phyloP scores from a whole-genome alignment of 176 grass and related monocot genomes.

The Alloteropsis semialata region DNA sequence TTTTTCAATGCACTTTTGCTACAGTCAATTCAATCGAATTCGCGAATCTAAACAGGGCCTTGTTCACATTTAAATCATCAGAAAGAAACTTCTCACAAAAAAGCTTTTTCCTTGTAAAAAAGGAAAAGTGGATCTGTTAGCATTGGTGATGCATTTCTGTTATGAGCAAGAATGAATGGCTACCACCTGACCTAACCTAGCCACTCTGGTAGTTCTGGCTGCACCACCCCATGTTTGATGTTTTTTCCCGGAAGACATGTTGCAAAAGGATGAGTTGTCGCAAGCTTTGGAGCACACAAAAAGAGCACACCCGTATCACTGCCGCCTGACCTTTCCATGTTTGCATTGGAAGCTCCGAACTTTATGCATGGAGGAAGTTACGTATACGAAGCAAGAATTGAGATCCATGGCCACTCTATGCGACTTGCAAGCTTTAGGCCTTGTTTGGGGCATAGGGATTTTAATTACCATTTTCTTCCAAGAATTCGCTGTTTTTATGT shows the following conservation, averaged over 20 bases:
- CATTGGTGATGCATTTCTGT: not conserved
- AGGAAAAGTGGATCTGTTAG: not conserved
- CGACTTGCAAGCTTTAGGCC: not conserved
- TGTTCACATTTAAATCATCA: conserved; percentile 7
- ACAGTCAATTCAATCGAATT: no score
- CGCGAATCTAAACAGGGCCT: no score
- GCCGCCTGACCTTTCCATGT: conserved; percentile 29
- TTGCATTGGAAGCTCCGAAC: conserved; percentile 18
- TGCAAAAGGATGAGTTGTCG: conserved; percentile 27
- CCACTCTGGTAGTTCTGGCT: conserved; percentile 12
- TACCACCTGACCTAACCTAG: conserved; percentile 22
- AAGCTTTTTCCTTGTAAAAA: not conserved
- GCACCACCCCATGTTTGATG: conserved; percentile 45
- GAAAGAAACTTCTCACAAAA: not conserved
- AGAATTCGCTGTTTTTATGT: not conserved
- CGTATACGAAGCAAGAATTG: not conserved
- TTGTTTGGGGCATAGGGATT: not conserved
- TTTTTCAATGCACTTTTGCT: no score
- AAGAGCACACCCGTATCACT: conserved; percentile 25
- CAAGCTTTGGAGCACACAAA: conserved; percentile 28
- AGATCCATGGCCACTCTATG: not conserved
- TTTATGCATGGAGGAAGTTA: conserved; percentile 3
- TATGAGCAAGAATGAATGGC: conserved; percentile 25
- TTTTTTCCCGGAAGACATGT: conserved; percentile 32
- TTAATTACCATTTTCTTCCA: not conserved